A percentile compares a stretch with the other conserved stretches of the same genome.
phyloP scores from a whole-genome alignment of 768 basidiomycete genomes.

The Russula virescens region DNA sequence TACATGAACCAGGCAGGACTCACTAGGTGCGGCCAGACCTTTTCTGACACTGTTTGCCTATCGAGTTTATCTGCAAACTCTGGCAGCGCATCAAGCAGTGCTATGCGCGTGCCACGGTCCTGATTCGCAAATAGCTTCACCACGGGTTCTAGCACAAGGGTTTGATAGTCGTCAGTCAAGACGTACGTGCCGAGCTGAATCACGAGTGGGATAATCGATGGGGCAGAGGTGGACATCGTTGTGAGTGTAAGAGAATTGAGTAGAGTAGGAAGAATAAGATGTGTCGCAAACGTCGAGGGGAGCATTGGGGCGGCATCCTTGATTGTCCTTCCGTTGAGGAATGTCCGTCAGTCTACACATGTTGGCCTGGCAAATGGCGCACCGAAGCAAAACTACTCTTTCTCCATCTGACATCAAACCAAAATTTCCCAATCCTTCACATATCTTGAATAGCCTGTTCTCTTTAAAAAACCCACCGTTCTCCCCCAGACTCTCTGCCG shows the following conservation, averaged over 20 bases:
- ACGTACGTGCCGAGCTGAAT: slow-evolving; percentile 72
- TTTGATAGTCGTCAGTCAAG: slow-evolving; percentile 62
- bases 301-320: slow-evolving; percentile 77
- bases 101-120: slow-evolving; percentile 92
- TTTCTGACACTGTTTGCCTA: slow-evolving; percentile 75
- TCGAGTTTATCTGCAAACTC: slow-evolving; percentile 87
- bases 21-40: slow-evolving; percentile 91
- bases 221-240: slow-evolving; percentile 64
- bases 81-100: slow-evolving; percentile 76
- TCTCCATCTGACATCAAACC: slow-evolving; percentile 75
- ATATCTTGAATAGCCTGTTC: slow-evolving; percentile 82
- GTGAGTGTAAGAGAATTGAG: slow-evolving; percentile 64
- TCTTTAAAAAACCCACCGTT: slow-evolving; percentile 71
- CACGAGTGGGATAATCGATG: slow-evolving; percentile 76
- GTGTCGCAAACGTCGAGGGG: slow-evolving; percentile 78
- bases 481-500: slow-evolving; percentile 54
- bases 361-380: slow-evolving; percentile 18
- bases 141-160: slow-evolving; percentile 67
- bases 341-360: background rate
- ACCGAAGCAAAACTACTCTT: slow-evolving; percentile 68
- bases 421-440: slow-evolving; percentile 81
- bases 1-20: slow-evolving; percentile 26
- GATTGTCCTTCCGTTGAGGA: slow-evolving; percentile 48
- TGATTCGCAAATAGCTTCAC: slow-evolving; percentile 82
- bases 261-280: slow-evolving; percentile 85